Evolutionary conservation across 345 rosid genomes (phyloP).

Genomic region (Cardamine chenopodiifolia): DNA sequence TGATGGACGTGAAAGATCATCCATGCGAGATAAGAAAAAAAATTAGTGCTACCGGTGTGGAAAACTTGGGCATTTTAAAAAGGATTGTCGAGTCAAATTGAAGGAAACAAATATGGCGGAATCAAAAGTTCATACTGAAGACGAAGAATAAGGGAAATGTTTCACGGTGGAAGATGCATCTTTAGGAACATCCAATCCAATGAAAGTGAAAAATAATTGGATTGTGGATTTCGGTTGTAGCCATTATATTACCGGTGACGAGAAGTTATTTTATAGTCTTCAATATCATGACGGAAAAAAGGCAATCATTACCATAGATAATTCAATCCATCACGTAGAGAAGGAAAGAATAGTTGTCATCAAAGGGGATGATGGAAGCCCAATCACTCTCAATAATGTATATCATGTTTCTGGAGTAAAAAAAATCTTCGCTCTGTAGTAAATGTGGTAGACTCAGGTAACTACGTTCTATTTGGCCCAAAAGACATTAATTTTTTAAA

Average conservation of each 20-base stretch:
- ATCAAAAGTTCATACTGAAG: too few relatives aligned
- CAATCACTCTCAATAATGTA: constrained; percentile 18
- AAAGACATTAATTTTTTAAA: constrained; percentile 24
- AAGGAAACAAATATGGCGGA: too few relatives aligned
- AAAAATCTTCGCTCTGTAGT: background rate
- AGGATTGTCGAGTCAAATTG: too few relatives aligned
- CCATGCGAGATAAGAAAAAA: too few relatives aligned
- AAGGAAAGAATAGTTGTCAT: constrained; percentile 23
- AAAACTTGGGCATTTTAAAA: too few relatives aligned
- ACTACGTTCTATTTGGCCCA: constrained; percentile 25
- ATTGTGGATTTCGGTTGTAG: too few relatives aligned
- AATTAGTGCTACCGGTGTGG: too few relatives aligned
- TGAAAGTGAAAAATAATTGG: too few relatives aligned
- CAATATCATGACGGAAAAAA: constrained; percentile 8
- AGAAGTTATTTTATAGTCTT: constrained; percentile 6
- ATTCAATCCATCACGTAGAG: background rate
- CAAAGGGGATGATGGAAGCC: background rate
- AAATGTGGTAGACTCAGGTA: constrained; percentile 3
- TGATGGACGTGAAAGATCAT: too few relatives aligned
- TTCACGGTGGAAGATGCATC: too few relatives aligned
- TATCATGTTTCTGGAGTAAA: constrained; percentile 26
- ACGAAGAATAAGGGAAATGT: too few relatives aligned
- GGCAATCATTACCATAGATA: constrained; percentile 1
- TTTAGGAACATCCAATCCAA: too few relatives aligned
- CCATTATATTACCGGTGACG: constrained; percentile 23